phyloP scores from a whole-genome alignment of 768 basidiomycete species.

The Lactarius sanguifluus region DNA sequence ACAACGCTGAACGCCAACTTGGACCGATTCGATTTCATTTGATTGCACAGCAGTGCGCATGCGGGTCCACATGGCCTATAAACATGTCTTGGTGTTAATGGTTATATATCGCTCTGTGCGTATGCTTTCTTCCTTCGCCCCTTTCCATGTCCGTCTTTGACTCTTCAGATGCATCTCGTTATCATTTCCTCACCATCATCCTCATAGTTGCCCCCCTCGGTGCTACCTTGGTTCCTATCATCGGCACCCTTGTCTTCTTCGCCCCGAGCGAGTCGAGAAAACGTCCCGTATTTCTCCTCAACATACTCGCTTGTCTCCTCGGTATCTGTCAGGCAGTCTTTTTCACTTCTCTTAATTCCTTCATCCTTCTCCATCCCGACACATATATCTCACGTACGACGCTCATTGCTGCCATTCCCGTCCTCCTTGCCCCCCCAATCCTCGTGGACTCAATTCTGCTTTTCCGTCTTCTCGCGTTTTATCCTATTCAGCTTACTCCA shows the following conservation, averaged over 20 bases:
- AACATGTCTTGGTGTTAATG: background rate
- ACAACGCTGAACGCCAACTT: background rate
- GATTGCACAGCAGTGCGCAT: background rate
- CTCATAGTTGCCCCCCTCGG: constrained; percentile 28
- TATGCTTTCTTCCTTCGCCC: background rate
- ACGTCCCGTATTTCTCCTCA: constrained; percentile 29
- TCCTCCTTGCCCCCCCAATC: constrained; percentile 23
- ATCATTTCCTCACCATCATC: constrained; percentile 23
- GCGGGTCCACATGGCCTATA: background rate
- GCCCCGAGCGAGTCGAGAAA: constrained; percentile 19
- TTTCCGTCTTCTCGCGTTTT: constrained; percentile 29
- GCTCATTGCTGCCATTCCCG: constrained; percentile 7
- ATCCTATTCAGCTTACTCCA: constrained; percentile 26
- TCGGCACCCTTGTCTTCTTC: constrained; percentile 26
- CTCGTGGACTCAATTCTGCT: constrained; percentile 27
- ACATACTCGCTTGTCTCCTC: constrained; percentile 27
- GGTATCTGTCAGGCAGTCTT: constrained; percentile 26
- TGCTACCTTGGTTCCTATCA: constrained; percentile 24
- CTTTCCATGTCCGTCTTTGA: constrained; percentile 15
- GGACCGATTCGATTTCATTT: background rate
- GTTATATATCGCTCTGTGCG: background rate
- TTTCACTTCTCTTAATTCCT: constrained; percentile 8
- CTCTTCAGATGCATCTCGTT: background rate
- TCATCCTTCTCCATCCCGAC: constrained; percentile 15
- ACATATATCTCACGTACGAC: background rate